A percentile compares a stretch with the other conserved stretches of the same genome.
Conservation (phyloP, 306 rosid genomes). For the Psophocarpus tetragonolobus region DNA sequence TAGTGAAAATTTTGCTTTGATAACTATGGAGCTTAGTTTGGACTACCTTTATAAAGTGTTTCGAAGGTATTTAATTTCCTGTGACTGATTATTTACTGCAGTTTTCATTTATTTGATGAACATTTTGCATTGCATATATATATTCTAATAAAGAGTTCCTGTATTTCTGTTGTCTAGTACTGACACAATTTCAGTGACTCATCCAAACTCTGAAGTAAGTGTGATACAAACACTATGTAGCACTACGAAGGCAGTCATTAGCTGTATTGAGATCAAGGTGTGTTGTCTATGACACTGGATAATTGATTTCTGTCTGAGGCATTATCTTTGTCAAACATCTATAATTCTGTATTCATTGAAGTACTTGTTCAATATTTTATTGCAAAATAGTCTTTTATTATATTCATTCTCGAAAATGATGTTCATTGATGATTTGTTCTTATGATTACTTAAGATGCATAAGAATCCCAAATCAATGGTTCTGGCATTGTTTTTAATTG, state of each 20-base stretch:
- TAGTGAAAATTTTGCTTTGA: slow-evolving; percentile 60
- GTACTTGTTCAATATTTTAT: slow-evolving; percentile 23
- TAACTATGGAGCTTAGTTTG: slow-evolving; percentile 72
- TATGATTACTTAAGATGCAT: slow-evolving; percentile 47
- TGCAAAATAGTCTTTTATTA: not conserved
- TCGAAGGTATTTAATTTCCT: slow-evolving; percentile 52
- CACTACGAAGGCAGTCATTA: slow-evolving; percentile 66
- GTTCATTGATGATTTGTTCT: slow-evolving; percentile 35
- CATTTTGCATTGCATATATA: not conserved
- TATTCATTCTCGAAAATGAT: slow-evolving; percentile 10
- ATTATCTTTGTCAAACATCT: not conserved
- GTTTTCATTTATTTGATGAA: slow-evolving; percentile 23
- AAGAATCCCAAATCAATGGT: slow-evolving; percentile 64
- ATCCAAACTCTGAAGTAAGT: slow-evolving; percentile 51
- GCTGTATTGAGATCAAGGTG: slow-evolving; percentile 68
- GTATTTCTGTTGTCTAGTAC: slow-evolving; percentile 50
- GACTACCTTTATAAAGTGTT: slow-evolving; percentile 59
- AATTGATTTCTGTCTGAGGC: slow-evolving; percentile 14
- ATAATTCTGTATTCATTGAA: slow-evolving; percentile 3
- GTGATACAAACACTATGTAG: slow-evolving; percentile 56
- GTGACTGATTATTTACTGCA: not conserved
- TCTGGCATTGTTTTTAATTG: slow-evolving; percentile 67
- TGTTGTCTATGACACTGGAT: slow-evolving; percentile 31
- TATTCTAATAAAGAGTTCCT: slow-evolving; percentile 33
- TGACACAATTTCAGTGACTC: slow-evolving; percentile 40